phyloP scores from a whole-genome alignment of 306 rosid genomes.

The Quercus variabilis region DNA sequence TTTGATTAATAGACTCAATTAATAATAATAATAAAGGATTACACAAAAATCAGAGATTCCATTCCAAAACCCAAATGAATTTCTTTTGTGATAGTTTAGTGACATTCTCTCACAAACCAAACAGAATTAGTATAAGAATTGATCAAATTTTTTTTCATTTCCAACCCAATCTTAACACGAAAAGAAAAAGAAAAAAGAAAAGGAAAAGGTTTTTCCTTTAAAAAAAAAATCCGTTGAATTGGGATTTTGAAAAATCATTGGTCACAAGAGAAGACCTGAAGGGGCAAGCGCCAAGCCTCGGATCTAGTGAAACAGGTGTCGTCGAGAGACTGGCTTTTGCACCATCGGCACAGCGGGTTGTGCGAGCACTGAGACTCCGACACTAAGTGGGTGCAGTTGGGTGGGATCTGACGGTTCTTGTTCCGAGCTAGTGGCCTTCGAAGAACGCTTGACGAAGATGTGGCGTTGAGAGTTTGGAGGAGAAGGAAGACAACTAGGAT shows the following conservation, averaged over 20 bases:
- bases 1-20: too few relatives aligned
- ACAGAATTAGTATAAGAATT: neutral
- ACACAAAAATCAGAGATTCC: neutral
- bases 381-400: slow-evolving; percentile 49
- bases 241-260: slow-evolving; percentile 8
- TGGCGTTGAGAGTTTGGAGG: slow-evolving; percentile 25
- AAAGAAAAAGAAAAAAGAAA: neutral
- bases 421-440: slow-evolving; percentile 23
- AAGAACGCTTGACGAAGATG: slow-evolving; percentile 13
- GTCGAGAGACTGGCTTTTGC: slow-evolving; percentile 63
- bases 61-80: neutral
- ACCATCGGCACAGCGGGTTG: slow-evolving; percentile 75
- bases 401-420: slow-evolving; percentile 15
- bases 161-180: neutral
- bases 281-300: slow-evolving; percentile 79
- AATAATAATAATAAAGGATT: too few relatives aligned
- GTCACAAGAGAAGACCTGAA: slow-evolving; percentile 71
- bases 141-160: neutral
- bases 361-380: slow-evolving; percentile 53
- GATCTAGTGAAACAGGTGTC: slow-evolving; percentile 70
- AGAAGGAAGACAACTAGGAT: slow-evolving; percentile 29
- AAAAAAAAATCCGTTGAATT: too few relatives aligned
- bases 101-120: neutral
- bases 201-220: neutral
- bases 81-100: neutral